phyloP scores from a whole-genome alignment of 1,284 basidiomycete genomes.

The Anthracocystis setariae region DNA sequence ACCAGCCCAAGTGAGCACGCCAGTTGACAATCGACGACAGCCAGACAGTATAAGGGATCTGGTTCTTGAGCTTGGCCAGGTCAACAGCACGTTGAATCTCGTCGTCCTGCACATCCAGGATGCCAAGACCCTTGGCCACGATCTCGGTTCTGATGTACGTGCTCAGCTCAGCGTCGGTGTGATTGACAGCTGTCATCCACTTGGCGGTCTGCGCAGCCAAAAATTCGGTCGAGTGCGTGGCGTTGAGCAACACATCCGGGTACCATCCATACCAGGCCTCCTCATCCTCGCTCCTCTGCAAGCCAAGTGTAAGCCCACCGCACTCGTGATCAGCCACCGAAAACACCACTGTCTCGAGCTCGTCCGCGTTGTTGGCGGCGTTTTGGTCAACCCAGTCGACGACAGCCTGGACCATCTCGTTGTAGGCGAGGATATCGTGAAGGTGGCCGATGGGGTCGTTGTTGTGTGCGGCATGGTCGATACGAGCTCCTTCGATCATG shows the following conservation, averaged over 20 bases:
- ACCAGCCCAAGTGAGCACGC: slow-evolving; percentile 58
- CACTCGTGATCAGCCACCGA: slow-evolving; percentile 66
- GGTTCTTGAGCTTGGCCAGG: slow-evolving; percentile 39
- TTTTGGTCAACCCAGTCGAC: slow-evolving; percentile 53
- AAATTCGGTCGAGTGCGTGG: slow-evolving; percentile 62
- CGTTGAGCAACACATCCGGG: slow-evolving; percentile 59
- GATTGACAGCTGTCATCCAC: slow-evolving; percentile 49
- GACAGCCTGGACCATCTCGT: slow-evolving; percentile 55
- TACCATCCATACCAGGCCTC: slow-evolving; percentile 53
- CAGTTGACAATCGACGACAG: slow-evolving; percentile 52
- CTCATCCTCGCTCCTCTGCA: slow-evolving; percentile 49
- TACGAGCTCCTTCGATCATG: slow-evolving; percentile 64
- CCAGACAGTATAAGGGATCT: slow-evolving; percentile 44
- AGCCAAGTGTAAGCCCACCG: slow-evolving; percentile 60
- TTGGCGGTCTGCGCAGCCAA: slow-evolving; percentile 49
- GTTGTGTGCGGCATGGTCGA: slow-evolving; percentile 66
- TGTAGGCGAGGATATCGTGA: slow-evolving; percentile 64
- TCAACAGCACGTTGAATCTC: slow-evolving; percentile 48
- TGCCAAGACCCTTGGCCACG: slow-evolving; percentile 43
- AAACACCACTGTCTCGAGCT: slow-evolving; percentile 58
- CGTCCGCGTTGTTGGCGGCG: slow-evolving; percentile 30
- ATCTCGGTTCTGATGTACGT: slow-evolving; percentile 49
- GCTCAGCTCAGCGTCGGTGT: slow-evolving; percentile 53
- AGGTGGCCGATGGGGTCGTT: slow-evolving; percentile 65
- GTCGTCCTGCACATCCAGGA: slow-evolving; percentile 50